These are phyloP conservation scores for Pontederia crassipes DNA, from an alignment of 176 grass and related monocot species.

Conservation along the genomic window DNA sequence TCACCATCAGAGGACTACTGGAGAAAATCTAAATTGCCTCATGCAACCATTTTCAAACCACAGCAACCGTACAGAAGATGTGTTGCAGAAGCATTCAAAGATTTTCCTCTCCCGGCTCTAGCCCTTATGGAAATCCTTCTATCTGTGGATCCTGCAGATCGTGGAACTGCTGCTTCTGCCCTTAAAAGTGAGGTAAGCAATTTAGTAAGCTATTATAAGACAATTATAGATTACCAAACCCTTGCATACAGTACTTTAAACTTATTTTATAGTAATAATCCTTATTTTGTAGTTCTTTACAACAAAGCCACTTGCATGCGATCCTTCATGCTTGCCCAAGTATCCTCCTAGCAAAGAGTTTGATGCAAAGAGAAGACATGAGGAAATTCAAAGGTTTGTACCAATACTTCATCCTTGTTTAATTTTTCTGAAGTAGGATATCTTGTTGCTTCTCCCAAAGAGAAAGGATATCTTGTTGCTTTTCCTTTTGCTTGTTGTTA, in stretches of 20 bases:
- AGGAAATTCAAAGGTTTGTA: conserved; percentile 74
- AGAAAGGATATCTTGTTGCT: no score
- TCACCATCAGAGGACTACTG: conserved; percentile 94
- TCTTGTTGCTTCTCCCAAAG: no score
- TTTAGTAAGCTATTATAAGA: no score
- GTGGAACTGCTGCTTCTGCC: conserved; percentile 58
- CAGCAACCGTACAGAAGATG: conserved; percentile 72
- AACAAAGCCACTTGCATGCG: conserved; percentile 81
- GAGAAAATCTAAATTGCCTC: conserved; percentile 91
- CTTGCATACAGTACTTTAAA: no score
- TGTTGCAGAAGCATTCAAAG: conserved; percentile 87
- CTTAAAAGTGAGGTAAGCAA: conserved; percentile 67
- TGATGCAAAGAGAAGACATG: conserved; percentile 82
- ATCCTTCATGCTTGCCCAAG: conserved; percentile 83
- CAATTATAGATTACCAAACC: no score
- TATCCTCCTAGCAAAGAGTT: conserved; percentile 96
- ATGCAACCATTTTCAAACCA: conserved; percentile 98
- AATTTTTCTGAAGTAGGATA: neutral
- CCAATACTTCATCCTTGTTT: conserved; percentile 3
- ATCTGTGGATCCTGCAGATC: conserved; percentile 85
- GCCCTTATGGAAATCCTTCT: conserved; percentile 85
- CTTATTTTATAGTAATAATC: conserved; percentile 13
- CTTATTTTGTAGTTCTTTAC: conserved; percentile 71
- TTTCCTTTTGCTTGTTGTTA: no score
- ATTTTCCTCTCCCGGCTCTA: conserved; percentile 69